Evolutionary conservation across 305 asterid species (phyloP), one percentile per base, ranked within the genome.

Genomic region (Rubia balearica): DNA sequence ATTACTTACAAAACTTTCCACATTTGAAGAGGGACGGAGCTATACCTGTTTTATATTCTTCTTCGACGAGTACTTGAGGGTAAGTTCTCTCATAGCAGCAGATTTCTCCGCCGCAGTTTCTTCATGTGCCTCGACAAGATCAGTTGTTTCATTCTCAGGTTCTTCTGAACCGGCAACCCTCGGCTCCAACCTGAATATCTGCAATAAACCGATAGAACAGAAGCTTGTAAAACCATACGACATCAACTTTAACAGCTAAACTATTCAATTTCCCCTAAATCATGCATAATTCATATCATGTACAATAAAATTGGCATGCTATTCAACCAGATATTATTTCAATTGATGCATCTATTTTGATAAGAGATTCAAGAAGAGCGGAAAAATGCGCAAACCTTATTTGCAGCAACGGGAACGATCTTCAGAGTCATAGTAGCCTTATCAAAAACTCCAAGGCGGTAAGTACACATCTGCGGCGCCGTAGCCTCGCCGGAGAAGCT

Each of bases 121-220:
- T 73, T 76, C 85, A 74, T 65, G 85, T 21, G 67, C 73, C 7
- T 17, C 82, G 60, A 61, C 80, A 51, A 16, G 36, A 74, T 85
- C 86, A 42, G 66, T 68, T 14, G 38, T 71, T 67, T 77, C 83
- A 14, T 73, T 66, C 22, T 87, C 89, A 46, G 67, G 71, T 70
- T 61, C 68, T 63, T 81, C 86, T 65, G 53, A 8, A 24, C 66
- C 89, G 67, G 42, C 77, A 71, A 88, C 42, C 77, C 65, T 90
- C 0, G 96, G 87, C 48, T 81, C 94, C 87, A 92, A 64, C 77
- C 96, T 87, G 72, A 92, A 81, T 80, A 92, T 85, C 98, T 92
- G 83, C 72, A 40, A 13, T 16, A 7, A 21, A 24, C 14, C 1
- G 40, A 55, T 9, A 36, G n/a, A 17, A 22, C 7, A 27, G 61